These are phyloP conservation scores for Leccinum obscurum DNA, from an alignment of 768 basidiomycete species.

Conservation along the genomic window DNA sequence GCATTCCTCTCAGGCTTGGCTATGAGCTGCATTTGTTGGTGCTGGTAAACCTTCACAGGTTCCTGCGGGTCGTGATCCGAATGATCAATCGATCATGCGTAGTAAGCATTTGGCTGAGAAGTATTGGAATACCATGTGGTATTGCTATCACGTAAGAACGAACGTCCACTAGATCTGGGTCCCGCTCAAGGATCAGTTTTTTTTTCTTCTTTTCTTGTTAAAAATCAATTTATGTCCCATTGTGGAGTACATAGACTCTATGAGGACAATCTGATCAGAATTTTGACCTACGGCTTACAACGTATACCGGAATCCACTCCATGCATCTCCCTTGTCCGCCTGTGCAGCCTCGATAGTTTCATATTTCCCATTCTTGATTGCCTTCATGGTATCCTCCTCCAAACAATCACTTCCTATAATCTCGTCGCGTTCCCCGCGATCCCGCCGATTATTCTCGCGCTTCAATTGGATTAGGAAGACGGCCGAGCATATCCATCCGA, in stretches of 20 bases:
- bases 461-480: constrained; percentile 49
- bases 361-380: constrained; percentile 52
- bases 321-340: constrained; percentile 61
- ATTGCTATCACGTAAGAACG: neutral
- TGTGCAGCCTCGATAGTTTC: constrained; percentile 56
- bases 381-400: constrained; percentile 30
- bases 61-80: constrained; percentile 12
- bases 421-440: constrained; percentile 69
- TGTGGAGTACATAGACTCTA: too few species aligned
- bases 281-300: constrained; percentile 29
- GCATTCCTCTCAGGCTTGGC: constrained; percentile 18
- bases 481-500: constrained; percentile 57
- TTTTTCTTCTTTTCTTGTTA: too few species aligned
- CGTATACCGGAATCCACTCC: constrained; percentile 77
- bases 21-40: constrained; percentile 16
- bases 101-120: neutral
- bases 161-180: neutral
- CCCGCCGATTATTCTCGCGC: constrained; percentile 60
- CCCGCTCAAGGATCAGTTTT: neutral
- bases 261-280: neutral
- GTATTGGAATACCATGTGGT: neutral
- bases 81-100: neutral
- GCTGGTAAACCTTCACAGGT: constrained; percentile 30
- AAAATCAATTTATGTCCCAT: too few species aligned
- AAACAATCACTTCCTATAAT: constrained; percentile 53